phyloP scores from a whole-genome alignment of 1,284 basidiomycete species.

The Hemileia vastatrix region DNA sequence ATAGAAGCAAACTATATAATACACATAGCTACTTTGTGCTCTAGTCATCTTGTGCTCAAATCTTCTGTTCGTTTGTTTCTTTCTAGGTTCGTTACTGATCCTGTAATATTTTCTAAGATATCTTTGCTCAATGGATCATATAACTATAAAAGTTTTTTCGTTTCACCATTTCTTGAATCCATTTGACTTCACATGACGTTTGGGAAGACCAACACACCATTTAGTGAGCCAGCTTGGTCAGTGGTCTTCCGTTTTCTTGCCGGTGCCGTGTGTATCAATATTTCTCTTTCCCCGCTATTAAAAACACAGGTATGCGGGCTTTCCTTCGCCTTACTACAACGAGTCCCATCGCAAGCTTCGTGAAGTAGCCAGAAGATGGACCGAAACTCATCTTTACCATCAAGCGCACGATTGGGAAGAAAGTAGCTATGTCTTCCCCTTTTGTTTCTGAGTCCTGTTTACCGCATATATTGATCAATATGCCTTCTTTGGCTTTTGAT shows the following conservation, averaged over 20 bases:
- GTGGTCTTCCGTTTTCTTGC: not conserved
- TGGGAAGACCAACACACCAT: too few species aligned
- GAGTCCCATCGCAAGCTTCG: constrained; percentile 14
- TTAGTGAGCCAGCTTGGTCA: constrained; percentile 21
- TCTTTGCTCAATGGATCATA: too few species aligned
- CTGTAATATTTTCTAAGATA: too few species aligned
- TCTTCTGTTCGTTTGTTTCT: too few species aligned
- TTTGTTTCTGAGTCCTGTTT: not conserved
- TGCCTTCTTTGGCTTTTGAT: constrained; percentile 7
- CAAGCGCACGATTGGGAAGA: constrained; percentile 22
- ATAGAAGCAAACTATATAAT: too few species aligned
- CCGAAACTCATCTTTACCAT: constrained; percentile 17
- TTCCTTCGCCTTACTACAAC: constrained; percentile 25
- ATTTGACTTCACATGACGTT: too few species aligned
- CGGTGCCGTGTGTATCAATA: not conserved
- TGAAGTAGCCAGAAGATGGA: constrained; percentile 23
- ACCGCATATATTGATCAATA: not conserved
- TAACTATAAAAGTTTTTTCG: too few species aligned
- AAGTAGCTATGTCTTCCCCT: not conserved
- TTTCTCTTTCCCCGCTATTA: not conserved
- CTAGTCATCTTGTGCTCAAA: too few species aligned
- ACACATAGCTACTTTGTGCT: too few species aligned
- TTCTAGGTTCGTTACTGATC: too few species aligned
- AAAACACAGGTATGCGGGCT: constrained; percentile 20
- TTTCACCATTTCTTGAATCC: too few species aligned